phyloP scores from a whole-genome alignment of 257 asterid species.

The Paulownia fortunei region DNA sequence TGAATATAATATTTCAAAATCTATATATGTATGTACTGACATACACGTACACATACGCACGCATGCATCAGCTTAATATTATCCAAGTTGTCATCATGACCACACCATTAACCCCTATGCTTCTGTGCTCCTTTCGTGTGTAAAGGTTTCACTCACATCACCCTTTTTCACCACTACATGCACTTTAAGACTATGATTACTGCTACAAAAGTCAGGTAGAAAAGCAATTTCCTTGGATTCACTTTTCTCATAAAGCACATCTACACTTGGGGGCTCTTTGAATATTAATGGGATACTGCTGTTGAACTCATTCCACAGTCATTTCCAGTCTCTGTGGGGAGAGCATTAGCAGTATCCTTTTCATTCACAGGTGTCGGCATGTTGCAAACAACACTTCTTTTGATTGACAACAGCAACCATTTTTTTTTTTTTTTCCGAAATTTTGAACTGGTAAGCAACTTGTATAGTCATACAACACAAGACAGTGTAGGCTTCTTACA shows the following conservation, averaged over 20 bases:
- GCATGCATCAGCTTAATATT: not conserved
- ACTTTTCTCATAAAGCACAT: conserved; percentile 29
- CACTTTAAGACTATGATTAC: conserved; percentile 10
- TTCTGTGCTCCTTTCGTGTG: not conserved
- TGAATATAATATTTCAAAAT: no score
- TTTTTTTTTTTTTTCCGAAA: not conserved
- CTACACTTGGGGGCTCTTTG: conserved; percentile 18
- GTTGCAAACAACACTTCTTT: conserved; percentile 10
- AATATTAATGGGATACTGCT: conserved; percentile 32
- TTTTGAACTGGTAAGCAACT: conserved; percentile 8
- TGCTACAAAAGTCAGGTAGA: conserved; percentile 19
- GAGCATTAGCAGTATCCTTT: not conserved
- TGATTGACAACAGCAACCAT: not conserved
- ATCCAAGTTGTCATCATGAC: conserved; percentile 19
- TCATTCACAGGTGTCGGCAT: not conserved
- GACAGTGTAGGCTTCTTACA: not conserved
- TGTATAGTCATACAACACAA: conserved; percentile 29
- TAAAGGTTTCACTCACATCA: conserved; percentile 27
- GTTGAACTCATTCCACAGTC: conserved; percentile 29
- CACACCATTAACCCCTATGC: not conserved
- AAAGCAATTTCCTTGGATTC: conserved; percentile 31
- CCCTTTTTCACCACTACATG: conserved; percentile 15
- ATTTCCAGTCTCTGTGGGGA: not conserved
- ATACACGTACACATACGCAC: not conserved
- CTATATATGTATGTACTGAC: no score